Percentiles rank a stretch among this genome's conserved stretches.
Evolutionary conservation across 2,329 filamentous ascomycete species (phyloP).

Genomic region (Diplodia intermedia): DNA sequence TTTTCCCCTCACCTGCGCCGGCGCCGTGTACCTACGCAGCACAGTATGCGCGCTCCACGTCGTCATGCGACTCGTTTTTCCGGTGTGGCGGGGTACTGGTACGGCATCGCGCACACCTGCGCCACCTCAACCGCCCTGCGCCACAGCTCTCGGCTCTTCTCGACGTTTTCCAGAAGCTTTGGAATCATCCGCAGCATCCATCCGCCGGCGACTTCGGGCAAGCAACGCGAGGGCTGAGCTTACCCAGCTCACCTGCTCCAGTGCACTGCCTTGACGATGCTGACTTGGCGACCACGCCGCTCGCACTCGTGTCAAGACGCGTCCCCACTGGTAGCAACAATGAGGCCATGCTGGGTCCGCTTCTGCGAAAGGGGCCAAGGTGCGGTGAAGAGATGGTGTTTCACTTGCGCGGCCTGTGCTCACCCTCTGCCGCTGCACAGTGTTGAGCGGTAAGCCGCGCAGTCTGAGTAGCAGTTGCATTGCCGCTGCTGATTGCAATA

Average conservation of each 20-base stretch:
- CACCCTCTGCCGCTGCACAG: not conserved
- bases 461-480: not conserved
- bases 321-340: conserved; percentile 7
- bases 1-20: not conserved
- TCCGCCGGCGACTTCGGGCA: not conserved
- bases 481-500: conserved; percentile 1
- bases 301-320: conserved; percentile 13
- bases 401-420: conserved; percentile 6
- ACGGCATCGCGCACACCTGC: not conserved
- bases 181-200: not conserved
- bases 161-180: conserved; percentile 9
- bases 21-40: not conserved
- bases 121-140: conserved; percentile 2
- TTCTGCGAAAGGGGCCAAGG: conserved; percentile 11
- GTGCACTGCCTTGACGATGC: conserved; percentile 2
- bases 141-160: conserved; percentile 3
- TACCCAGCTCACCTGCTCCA: not conserved
- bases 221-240: conserved; percentile 5
- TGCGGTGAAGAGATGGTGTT: conserved; percentile 27
- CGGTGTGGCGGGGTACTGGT: not conserved
- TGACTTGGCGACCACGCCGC: conserved; percentile 3
- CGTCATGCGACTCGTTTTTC: not conserved
- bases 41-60: not conserved
- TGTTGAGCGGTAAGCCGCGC: not conserved
- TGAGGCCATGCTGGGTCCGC: conserved; percentile 20